Evolutionary conservation across 306 rosid species (phyloP).

Genomic region (Styphnolobium japonicum): DNA sequence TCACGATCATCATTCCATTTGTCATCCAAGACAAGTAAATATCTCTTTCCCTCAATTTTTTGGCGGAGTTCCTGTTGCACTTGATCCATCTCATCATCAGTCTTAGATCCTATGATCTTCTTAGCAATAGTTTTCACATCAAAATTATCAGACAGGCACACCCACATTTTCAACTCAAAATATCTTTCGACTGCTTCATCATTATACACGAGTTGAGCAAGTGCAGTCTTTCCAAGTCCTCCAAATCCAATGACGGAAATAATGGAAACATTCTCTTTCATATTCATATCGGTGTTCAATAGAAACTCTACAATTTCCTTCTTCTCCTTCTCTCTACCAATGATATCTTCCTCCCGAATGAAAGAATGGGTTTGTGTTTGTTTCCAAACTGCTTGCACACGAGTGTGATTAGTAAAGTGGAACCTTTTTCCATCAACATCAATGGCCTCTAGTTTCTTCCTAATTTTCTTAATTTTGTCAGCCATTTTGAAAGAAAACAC

Average conservation of each 20-base stretch:
- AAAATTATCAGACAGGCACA: background rate
- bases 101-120: background rate
- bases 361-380: background rate
- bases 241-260: constrained; percentile 19
- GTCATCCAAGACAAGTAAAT: constrained; percentile 10
- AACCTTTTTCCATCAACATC: background rate
- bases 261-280: background rate
- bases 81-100: background rate
- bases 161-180: constrained; percentile 3
- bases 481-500: too few species aligned
- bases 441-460: background rate
- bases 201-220: background rate
- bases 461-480: too few species aligned
- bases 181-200: background rate
- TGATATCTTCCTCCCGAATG: background rate
- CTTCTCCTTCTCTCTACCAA: constrained; percentile 17
- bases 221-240: constrained; percentile 22
- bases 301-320: background rate
- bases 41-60: background rate
- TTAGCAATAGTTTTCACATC: background rate
- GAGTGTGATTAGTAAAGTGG: background rate
- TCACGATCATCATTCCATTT: background rate
- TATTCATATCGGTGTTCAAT: background rate
- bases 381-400: background rate
- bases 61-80: background rate